phyloP scores from a whole-genome alignment of 768 basidiomycete genomes.

The Amanita rimosa region DNA sequence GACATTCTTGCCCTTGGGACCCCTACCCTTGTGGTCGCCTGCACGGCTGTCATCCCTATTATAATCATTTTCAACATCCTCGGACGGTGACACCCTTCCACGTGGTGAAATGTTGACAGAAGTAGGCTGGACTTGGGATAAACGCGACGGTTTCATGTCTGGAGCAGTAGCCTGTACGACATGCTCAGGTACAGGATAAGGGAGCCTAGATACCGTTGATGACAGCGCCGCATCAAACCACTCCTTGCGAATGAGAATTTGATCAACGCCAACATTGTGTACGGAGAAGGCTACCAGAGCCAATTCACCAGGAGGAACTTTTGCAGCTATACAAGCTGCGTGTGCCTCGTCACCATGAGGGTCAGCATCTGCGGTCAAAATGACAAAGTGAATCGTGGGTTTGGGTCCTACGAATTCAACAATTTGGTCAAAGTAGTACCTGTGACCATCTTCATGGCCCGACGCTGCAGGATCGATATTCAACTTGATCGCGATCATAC shows the following conservation, averaged over 20 bases:
- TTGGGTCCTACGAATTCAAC: constrained; percentile 78
- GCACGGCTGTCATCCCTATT: constrained; percentile 46
- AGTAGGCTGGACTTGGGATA: constrained; percentile 3
- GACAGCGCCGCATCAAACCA: constrained; percentile 68
- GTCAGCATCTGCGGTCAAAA: constrained; percentile 76
- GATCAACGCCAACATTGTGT: constrained; percentile 84
- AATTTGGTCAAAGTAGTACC: constrained; percentile 69
- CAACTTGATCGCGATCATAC: constrained; percentile 72
- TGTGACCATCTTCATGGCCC: constrained; percentile 49
- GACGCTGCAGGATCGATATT: constrained; percentile 51
- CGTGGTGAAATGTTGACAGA: constrained; percentile 25
- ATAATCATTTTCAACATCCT: constrained; percentile 61
- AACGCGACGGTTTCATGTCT: constrained; percentile 15
- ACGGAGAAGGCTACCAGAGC: constrained; percentile 82
- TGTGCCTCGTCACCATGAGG: constrained; percentile 74
- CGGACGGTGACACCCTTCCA: constrained; percentile 59
- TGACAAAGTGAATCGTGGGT: constrained; percentile 82
- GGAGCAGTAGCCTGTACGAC: constrained; percentile 9
- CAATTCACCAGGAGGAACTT: constrained; percentile 62
- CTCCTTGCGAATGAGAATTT: constrained; percentile 76
- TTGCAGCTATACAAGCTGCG: constrained; percentile 76
- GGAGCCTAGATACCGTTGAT: constrained; percentile 50
- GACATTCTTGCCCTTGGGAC: constrained; percentile 44
- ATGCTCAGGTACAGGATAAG: constrained; percentile 24
- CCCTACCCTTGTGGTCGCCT: constrained; percentile 30